These are phyloP conservation scores for Saccharomyces kudriavzevii DNA, from an alignment of 805 yeast species.

Conservation along the genomic window DNA sequence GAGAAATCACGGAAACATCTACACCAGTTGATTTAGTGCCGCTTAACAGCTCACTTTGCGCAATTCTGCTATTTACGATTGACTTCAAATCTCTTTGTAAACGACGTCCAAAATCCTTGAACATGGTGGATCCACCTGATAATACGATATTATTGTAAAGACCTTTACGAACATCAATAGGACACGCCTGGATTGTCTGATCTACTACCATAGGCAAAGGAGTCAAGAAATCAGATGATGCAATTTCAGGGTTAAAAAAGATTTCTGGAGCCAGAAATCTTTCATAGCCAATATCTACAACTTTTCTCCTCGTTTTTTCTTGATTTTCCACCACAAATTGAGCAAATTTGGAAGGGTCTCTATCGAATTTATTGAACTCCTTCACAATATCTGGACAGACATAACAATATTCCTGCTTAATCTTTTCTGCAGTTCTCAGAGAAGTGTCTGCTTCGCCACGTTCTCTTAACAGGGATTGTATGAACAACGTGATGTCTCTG, in stretches of 20 bases:
- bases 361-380: slow-evolving; percentile 90
- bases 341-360: slow-evolving; percentile 88
- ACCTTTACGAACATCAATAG: slow-evolving; percentile 96
- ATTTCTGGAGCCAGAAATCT: slow-evolving; percentile 98
- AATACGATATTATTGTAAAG: slow-evolving; percentile 90
- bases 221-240: slow-evolving; percentile 87
- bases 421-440: slow-evolving; percentile 89
- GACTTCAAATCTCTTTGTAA: slow-evolving; percentile 87
- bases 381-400: slow-evolving; percentile 97
- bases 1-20: slow-evolving; percentile 92
- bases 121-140: slow-evolving; percentile 98
- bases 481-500: slow-evolving; percentile 89
- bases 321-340: slow-evolving; percentile 83
- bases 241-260: slow-evolving; percentile 96
- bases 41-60: slow-evolving; percentile 66
- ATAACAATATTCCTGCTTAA: slow-evolving; percentile 93
- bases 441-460: slow-evolving; percentile 94
- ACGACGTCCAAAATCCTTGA: slow-evolving; percentile 95
- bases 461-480: slow-evolving; percentile 88
- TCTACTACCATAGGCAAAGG: slow-evolving; percentile 96
- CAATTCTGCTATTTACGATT: slow-evolving; percentile 83
- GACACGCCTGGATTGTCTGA: slow-evolving; percentile 87
- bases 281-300: slow-evolving; percentile 94
- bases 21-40: slow-evolving; percentile 83
- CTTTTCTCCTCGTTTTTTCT: slow-evolving; percentile 49